Conservation (phyloP, 768 basidiomycete genomes). For the Paxillus rubicundulus region DNA sequence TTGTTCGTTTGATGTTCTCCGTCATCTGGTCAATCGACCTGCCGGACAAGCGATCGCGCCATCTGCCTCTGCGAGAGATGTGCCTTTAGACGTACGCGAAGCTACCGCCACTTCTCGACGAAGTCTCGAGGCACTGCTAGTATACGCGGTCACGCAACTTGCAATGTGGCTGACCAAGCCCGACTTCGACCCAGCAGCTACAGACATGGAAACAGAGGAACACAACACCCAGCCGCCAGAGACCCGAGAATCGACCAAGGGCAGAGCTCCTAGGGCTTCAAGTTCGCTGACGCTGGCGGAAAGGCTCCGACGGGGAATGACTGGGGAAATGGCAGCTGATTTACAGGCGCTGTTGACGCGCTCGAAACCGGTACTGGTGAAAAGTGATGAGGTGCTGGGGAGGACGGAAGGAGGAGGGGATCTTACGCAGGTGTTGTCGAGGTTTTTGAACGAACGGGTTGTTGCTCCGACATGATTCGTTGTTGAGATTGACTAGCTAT, state of each 20-base stretch:
- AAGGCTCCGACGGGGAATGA: conserved; percentile 70
- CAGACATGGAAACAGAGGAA: conserved; percentile 49
- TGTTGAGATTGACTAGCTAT: not conserved
- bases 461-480: conserved; percentile 36
- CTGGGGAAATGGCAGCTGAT: conserved; percentile 76
- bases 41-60: conserved; percentile 52
- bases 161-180: conserved; percentile 76
- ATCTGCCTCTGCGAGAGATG: conserved; percentile 26
- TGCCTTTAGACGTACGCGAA: conserved; percentile 48
- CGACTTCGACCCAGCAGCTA: conserved; percentile 49
- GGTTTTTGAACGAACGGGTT: conserved; percentile 65
- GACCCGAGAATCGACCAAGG: conserved; percentile 29
- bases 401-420: conserved; percentile 43
- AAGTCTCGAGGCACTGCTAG: conserved; percentile 63
- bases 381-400: conserved; percentile 50
- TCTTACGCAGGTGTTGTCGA: conserved; percentile 56
- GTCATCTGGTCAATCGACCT: conserved; percentile 62
- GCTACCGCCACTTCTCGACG: conserved; percentile 56
- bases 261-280: conserved; percentile 43
- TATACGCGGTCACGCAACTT: conserved; percentile 75
- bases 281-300: conserved; percentile 61
- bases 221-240: conserved; percentile 13
- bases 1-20: conserved; percentile 70
- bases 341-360: conserved; percentile 63
- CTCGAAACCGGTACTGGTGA: conserved; percentile 60